Conservation (phyloP, 2,329 filamentous ascomycete genomes). For the Septoria petroselini region DNA sequence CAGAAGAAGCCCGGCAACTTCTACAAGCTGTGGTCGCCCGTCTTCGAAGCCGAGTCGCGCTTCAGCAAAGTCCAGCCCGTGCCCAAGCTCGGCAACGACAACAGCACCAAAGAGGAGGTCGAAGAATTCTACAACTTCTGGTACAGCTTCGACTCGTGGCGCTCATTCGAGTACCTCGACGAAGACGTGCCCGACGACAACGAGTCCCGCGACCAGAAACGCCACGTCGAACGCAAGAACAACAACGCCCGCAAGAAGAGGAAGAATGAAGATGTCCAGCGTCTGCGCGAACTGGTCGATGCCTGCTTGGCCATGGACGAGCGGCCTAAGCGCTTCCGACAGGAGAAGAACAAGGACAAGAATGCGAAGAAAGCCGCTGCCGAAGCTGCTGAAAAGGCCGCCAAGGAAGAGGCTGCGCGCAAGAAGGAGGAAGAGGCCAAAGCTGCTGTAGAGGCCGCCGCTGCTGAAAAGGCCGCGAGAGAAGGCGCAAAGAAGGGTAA, state of each 20-base stretch:
- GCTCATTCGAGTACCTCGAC: constrained; percentile 95
- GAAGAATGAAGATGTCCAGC: constrained; percentile 95
- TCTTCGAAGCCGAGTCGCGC: constrained; percentile 87
- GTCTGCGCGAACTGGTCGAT: constrained; percentile 85
- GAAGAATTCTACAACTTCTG: constrained; percentile 99
- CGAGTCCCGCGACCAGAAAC: constrained; percentile 98
- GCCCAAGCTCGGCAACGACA: constrained; percentile 77
- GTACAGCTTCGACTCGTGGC: constrained; percentile 99
- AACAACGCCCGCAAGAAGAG: constrained; percentile 97
- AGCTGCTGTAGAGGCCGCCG: constrained; percentile 74
- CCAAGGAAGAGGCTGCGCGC: constrained; percentile 77
- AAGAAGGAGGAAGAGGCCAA: constrained; percentile 71
- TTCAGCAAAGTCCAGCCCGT: constrained; percentile 92
- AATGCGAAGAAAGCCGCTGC: constrained; percentile 90
- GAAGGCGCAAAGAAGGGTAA: constrained; percentile 92
- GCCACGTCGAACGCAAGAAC: constrained; percentile 98
- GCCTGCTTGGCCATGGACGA: constrained; percentile 80
- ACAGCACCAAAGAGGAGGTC: constrained; percentile 82
- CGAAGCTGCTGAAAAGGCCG: constrained; percentile 86
- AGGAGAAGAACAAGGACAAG: constrained; percentile 88
- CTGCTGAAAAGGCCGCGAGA: constrained; percentile 76
- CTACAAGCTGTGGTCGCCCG: constrained; percentile 89
- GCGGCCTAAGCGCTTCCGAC: constrained; percentile 95
- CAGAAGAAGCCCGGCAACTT: constrained; percentile 72
- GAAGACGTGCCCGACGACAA: constrained; percentile 99